Evolutionary conservation across 768 basidiomycete genomes (phyloP).

Genomic region (Omphalotus guepiniiformis): DNA sequence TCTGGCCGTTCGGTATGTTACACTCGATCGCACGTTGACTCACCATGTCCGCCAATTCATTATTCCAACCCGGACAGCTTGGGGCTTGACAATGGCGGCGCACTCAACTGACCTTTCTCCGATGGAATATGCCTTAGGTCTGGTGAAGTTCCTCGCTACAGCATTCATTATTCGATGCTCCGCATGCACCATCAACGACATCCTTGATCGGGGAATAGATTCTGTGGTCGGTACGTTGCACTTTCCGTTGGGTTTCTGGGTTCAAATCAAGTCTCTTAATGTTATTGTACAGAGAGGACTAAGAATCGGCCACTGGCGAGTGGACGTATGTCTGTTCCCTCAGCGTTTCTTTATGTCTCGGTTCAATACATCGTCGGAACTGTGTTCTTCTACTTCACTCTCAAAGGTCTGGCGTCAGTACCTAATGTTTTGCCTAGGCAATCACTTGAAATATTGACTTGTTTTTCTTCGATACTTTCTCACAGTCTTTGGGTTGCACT

Average conservation of each 20-base stretch:
- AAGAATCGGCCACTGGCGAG: slow-evolving; percentile 44
- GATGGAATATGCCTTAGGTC: slow-evolving; percentile 23
- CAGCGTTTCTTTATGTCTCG: slow-evolving; percentile 36
- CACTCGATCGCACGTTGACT: not conserved
- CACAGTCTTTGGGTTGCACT: slow-evolving; percentile 37
- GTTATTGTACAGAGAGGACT: slow-evolving; percentile 38
- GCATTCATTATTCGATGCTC: slow-evolving; percentile 43
- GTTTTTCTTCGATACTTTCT: not conserved
- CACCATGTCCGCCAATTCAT: not conserved
- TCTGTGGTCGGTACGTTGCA: slow-evolving; percentile 43
- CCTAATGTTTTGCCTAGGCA: not conserved
- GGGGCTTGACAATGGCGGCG: slow-evolving; percentile 50
- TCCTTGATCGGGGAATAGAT: slow-evolving; percentile 49
- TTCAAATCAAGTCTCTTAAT: not conserved
- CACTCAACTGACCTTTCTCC: slow-evolving; percentile 29
- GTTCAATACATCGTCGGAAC: slow-evolving; percentile 38
- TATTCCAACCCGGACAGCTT: slow-evolving; percentile 11
- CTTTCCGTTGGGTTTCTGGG: slow-evolving; percentile 1
- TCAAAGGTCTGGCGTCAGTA: slow-evolving; percentile 31
- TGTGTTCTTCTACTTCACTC: slow-evolving; percentile 32
- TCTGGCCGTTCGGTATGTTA: slow-evolving; percentile 47
- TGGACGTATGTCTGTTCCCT: slow-evolving; percentile 40
- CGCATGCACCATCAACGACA: slow-evolving; percentile 54
- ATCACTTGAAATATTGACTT: slow-evolving; percentile 3
- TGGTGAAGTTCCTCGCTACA: slow-evolving; percentile 32